Evolutionary conservation across 2,329 filamentous ascomycete species (phyloP), one percentile per base, ranked within the genome.

Genomic region (Colletotrichum sp.): DNA sequence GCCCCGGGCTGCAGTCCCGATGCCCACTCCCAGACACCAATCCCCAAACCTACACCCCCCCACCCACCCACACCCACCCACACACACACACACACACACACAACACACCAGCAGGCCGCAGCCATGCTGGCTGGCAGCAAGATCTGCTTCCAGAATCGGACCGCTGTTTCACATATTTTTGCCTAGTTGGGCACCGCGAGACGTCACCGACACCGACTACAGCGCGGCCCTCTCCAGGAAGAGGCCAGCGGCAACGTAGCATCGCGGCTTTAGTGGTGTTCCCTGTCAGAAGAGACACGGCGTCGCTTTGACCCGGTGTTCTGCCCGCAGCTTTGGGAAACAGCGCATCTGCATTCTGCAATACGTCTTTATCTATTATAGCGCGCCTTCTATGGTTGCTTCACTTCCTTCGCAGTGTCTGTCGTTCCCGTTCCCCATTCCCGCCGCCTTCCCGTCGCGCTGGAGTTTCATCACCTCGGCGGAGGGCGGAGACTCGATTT

Each of bases 121-220:
- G 36, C 36, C 36, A n/a, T 43, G 36, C 36, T 43, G 52, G n/a
- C 52, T 61, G 18, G 61, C 61, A 34, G 55, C 39, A n/a, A 15
- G 59, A 24, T 52, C 26, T 43, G 43, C 57, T 69, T 59, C 70
- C 64, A 75, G 43, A 48, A 67, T 34, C 12, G 64, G 64, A 55
- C 43, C 70, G 57, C 34, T 36, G 70, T 68, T 75, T 75, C 74
- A 75, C 34, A 21, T 65, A 34, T 15, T 43, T 39, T n/a, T 65
- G 55, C 32, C 64, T 65, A 65, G 28, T 73, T 65, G 73, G 34
- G 59, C 28, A 21, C 64, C 24, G 28, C 32, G 59, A 48, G 70
- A 64, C 21, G 16, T 48, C 65, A 36, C 18, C 64, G 57, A 52
- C 67, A 71, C 43, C 43, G 43, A 24, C n/a, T 12, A 52, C 43